These are phyloP conservation scores for Trichoderma gamsii DNA, from an alignment of 495 filamentous ascomycete genomes.

Conservation along the genomic window DNA sequence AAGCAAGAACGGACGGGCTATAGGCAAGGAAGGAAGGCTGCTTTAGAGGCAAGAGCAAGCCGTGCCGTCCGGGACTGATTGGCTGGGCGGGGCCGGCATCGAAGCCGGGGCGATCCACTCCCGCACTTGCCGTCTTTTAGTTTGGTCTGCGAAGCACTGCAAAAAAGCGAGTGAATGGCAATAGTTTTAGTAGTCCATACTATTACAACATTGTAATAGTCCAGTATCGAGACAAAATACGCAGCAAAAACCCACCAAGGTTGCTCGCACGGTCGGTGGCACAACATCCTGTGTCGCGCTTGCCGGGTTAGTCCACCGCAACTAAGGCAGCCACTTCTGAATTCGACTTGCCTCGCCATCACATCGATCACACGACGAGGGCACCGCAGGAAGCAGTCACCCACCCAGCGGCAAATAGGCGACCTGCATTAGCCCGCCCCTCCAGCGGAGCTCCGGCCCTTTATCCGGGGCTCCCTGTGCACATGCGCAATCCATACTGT, in stretches of 20 bases:
- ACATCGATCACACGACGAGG: not conserved
- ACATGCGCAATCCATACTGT: not conserved
- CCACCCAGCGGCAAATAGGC: not conserved
- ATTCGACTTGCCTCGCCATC: not conserved
- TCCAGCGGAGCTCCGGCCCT: not conserved
- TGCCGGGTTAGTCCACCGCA: too few species aligned
- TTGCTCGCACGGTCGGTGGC: too few species aligned
- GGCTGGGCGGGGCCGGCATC: not conserved
- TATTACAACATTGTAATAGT: too few species aligned
- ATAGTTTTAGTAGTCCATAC: too few species aligned
- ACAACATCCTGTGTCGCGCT: too few species aligned
- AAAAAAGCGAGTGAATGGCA: not conserved
- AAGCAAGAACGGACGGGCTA: not conserved
- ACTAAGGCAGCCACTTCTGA: not conserved
- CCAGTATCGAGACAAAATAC: too few species aligned
- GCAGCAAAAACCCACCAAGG: too few species aligned
- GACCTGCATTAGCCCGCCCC: conserved; percentile 11
- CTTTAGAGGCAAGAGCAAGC: not conserved
- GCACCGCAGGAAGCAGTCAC: not conserved
- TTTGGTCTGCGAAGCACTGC: not conserved
- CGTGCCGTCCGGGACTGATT: not conserved
- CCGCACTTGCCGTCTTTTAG: not conserved
- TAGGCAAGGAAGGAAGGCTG: not conserved
- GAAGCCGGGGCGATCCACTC: not conserved
- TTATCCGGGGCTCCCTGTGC: not conserved